Evolutionary conservation across 78 protist genomes (phyloP).

Genomic region (Dictyostelium brefeldianum): DNA sequence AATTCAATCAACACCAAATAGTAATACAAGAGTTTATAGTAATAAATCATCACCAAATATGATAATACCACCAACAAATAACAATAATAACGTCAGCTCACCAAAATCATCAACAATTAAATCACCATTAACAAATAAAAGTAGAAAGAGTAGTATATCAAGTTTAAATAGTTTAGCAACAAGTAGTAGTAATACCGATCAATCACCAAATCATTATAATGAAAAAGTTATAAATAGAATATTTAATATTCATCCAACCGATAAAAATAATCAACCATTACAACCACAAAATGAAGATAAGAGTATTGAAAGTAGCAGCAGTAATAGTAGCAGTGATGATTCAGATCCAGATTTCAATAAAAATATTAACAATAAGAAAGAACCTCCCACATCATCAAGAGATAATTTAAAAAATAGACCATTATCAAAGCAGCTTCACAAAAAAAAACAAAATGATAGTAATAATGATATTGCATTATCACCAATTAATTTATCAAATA

Average conservation of each 20-base stretch:
- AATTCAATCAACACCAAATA: not conserved
- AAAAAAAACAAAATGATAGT: not conserved
- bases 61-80: not conserved
- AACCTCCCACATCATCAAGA: too few relatives aligned
- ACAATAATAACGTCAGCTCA: not conserved
- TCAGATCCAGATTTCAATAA: conserved; percentile 8
- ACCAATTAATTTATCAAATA: not conserved
- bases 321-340: not conserved
- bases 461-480: not conserved
- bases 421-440: not conserved
- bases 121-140: not conserved
- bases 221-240: conserved; percentile 19
- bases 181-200: not conserved
- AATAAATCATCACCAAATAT: not conserved
- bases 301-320: not conserved
- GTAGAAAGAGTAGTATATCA: not conserved
- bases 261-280: not conserved
- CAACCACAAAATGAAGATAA: not conserved
- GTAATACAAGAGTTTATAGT: not conserved
- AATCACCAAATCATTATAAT: not conserved
- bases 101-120: not conserved
- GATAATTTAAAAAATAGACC: not conserved
- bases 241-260: conserved; percentile 1
- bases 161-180: not conserved
- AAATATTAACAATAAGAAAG: not conserved